These are phyloP conservation scores for Nothophaeocryptopus gaeumannii DNA, from an alignment of 2,329 filamentous ascomycete genomes.

Conservation along the genomic window DNA sequence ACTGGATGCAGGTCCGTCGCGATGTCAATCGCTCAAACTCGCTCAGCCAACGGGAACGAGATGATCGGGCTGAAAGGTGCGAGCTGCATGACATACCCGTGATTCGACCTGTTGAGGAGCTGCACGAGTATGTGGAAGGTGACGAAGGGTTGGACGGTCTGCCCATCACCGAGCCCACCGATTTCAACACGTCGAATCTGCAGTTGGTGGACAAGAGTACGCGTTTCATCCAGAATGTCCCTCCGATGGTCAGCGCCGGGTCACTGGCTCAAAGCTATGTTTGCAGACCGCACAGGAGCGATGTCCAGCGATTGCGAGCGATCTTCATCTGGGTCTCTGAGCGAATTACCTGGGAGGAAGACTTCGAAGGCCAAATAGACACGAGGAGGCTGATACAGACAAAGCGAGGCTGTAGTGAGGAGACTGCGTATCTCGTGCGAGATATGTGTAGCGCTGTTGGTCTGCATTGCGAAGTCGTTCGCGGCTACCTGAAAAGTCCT, in stretches of 20 bases:
- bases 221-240: conserved; percentile 75
- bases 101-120: conserved; percentile 82
- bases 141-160: conserved; percentile 85
- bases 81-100: conserved; percentile 92
- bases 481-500: conserved; percentile 85
- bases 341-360: conserved; percentile 91
- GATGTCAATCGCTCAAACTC: conserved; percentile 96
- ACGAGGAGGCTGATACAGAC: conserved; percentile 78
- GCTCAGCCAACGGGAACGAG: conserved; percentile 79
- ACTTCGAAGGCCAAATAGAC: conserved; percentile 82
- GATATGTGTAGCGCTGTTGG: conserved; percentile 94
- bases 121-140: conserved; percentile 80
- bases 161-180: conserved; percentile 75
- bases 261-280: conserved; percentile 87
- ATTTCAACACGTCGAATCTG: conserved; percentile 70
- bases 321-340: conserved; percentile 99
- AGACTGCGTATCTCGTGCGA: conserved; percentile 81
- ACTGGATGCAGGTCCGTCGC: conserved; percentile 96
- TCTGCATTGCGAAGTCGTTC: conserved; percentile 79
- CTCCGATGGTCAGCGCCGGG: conserved; percentile 75
- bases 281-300: conserved; percentile 88
- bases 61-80: conserved; percentile 82
- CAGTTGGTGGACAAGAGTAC: conserved; percentile 92
- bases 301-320: conserved; percentile 85
- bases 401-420: conserved; percentile 79